Conservation (phyloP, 164 flowering plant species). For the Aristolochia fimbriata region DNA sequence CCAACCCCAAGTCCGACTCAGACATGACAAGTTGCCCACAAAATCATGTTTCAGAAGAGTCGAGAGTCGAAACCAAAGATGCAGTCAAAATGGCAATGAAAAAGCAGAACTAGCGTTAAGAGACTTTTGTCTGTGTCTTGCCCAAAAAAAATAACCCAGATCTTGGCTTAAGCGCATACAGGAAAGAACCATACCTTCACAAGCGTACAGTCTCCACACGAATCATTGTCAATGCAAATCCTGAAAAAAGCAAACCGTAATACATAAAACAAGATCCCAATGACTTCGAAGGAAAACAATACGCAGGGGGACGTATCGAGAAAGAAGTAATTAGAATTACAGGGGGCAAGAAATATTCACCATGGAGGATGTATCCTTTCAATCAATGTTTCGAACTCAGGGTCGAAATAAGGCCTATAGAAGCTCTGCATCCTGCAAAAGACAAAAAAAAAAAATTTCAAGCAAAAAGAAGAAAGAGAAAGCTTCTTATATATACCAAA, state of each 20-base stretch:
- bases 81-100: too few species aligned
- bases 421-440: slow-evolving; percentile 26
- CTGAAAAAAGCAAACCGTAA: slow-evolving; percentile 27
- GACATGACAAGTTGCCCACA: too few species aligned
- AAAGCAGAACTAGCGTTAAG: too few species aligned
- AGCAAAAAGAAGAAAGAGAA: too few species aligned
- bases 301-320: neutral
- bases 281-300: too few species aligned
- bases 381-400: slow-evolving; percentile 51
- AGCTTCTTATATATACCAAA: too few species aligned
- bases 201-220: slow-evolving; percentile 62
- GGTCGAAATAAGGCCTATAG: slow-evolving; percentile 62
- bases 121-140: too few species aligned
- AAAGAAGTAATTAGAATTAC: slow-evolving; percentile 3
- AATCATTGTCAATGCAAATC: slow-evolving; percentile 70
- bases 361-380: slow-evolving; percentile 82
- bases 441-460: neutral
- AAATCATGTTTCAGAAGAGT: too few species aligned
- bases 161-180: too few species aligned
- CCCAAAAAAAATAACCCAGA: too few species aligned
- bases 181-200: slow-evolving; percentile 49
- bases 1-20: too few species aligned
- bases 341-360: slow-evolving; percentile 16
- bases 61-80: too few species aligned
- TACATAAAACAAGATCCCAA: neutral